These are phyloP conservation scores for Thelonectria discophora DNA, from an alignment of 2,329 filamentous ascomycete species.

Conservation along the genomic window DNA sequence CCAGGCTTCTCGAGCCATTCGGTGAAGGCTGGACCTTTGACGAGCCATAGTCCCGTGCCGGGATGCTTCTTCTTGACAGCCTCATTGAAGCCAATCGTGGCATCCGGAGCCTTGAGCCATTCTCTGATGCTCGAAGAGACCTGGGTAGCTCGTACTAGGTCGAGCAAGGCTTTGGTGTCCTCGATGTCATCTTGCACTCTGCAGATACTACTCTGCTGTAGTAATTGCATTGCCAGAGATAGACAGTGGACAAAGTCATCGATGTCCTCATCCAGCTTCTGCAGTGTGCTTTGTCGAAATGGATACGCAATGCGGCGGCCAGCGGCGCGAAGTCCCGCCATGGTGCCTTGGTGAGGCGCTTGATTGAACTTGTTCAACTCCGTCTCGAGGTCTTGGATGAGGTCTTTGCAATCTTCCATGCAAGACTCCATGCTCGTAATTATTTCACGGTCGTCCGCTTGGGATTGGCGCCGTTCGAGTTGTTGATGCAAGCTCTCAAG, in stretches of 20 bases:
- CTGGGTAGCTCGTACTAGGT: too few relatives aligned
- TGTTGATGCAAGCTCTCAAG: slow-evolving; percentile 36
- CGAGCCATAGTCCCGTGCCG: slow-evolving; percentile 49
- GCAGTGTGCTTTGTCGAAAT: slow-evolving; percentile 49
- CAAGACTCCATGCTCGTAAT: slow-evolving; percentile 38
- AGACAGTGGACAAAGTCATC: slow-evolving; percentile 44
- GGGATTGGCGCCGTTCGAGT: slow-evolving; percentile 34
- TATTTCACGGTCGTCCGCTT: slow-evolving; percentile 30
- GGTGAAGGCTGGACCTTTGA: slow-evolving; percentile 33
- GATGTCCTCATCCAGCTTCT: slow-evolving; percentile 50
- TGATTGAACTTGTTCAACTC: slow-evolving; percentile 41
- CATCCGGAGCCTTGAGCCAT: slow-evolving; percentile 51
- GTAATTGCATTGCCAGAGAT: slow-evolving; percentile 39
- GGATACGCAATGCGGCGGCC: slow-evolving; percentile 41
- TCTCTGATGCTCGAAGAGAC: too few relatives aligned
- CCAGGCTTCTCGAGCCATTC: slow-evolving; percentile 39
- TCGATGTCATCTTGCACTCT: too few relatives aligned
- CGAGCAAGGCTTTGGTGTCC: too few relatives aligned
- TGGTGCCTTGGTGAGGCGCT: not conserved
- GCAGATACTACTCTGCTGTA: slow-evolving; percentile 46
- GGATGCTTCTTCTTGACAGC: slow-evolving; percentile 44
- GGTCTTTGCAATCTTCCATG: slow-evolving; percentile 40
- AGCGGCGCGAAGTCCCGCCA: not conserved
- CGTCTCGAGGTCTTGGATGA: slow-evolving; percentile 42
- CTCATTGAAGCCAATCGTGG: slow-evolving; percentile 46